Evolutionary conservation across 2,329 filamentous ascomycete species (phyloP), one percentile per base, ranked within the genome.

Genomic region (Aspergillus aculeatinus): DNA sequence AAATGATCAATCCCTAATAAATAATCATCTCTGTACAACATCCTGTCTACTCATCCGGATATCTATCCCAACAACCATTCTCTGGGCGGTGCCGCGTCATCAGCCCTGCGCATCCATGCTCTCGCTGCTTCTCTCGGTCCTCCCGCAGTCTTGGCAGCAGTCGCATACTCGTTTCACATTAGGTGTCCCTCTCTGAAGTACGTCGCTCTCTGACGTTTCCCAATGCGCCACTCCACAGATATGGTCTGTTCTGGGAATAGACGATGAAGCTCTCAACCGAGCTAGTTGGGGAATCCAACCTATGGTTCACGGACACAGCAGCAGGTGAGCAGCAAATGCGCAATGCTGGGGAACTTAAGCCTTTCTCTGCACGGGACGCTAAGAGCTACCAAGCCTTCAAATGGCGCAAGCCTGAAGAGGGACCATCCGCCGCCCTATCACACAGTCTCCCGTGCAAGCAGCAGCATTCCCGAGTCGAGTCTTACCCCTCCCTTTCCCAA

Each of bases 151-250:
- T 55, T 55, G 53, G 53, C 53, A 55, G 21, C 42, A 55, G 29
- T 55, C 44, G 42, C 27, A 55, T 55, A 29, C 19, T 55, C 42
- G 53, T 55, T 55, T 55, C 53, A 55, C 25, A 55, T 55, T 48
- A 47, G 42, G 47, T 55, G 53, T 31, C 33, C 29, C 47, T 48
- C 33, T 48, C 25, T 12, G 53, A 44, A 44, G 42, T 55, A 55
- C 53, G 53, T 55, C 44, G 53, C 11, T 16, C 47, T 31, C 53
- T 55, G 53, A 55, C 53, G 53, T 48, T 31, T 55, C 53, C 44
- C 44, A 23, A 27, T 35, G 19, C 53, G 33, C n/a, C 12, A 47
- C 42, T 48, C 53, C 53, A 48, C 53, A 29, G 19, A 47, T 19
- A 19, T 39, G 29, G 31, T 48, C 52, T 48, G 14, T 39, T 55